Percentiles rank a stretch among this genome's conserved stretches.
These are phyloP conservation scores for Colletotrichum sp. DNA, from an alignment of 2,329 filamentous ascomycete genomes.

Conservation along the genomic window DNA sequence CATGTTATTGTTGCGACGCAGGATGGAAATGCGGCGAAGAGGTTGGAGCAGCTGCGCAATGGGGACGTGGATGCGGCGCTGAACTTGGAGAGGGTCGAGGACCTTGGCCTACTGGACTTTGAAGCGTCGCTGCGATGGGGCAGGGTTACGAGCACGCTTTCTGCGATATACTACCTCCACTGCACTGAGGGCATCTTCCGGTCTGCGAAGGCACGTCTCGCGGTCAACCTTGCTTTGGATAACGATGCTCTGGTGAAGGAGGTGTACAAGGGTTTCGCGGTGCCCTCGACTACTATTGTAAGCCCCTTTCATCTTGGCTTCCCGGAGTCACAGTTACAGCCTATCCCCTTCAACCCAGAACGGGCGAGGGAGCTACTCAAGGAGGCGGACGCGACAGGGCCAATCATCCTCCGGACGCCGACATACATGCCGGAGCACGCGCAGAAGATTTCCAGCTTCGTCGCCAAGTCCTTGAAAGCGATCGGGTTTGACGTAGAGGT, in stretches of 20 bases:
- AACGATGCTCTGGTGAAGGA: background rate
- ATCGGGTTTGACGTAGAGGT: background rate
- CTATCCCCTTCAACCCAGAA: background rate
- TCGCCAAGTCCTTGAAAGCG: background rate
- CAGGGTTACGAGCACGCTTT: background rate
- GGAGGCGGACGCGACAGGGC: background rate
- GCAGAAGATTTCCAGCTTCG: background rate
- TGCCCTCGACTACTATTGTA: background rate
- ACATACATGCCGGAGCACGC: constrained; percentile 8
- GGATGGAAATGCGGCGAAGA: background rate
- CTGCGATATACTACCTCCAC: constrained; percentile 9
- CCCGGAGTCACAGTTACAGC: background rate
- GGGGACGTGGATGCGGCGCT: background rate
- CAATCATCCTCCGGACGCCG: background rate
- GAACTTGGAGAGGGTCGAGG: background rate
- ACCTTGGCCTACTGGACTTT: background rate
- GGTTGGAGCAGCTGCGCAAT: background rate
- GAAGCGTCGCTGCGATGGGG: background rate
- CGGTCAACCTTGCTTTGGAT: background rate
- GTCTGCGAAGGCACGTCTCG: background rate
- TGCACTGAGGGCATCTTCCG: background rate
- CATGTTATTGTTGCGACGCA: background rate
- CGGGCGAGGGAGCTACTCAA: background rate
- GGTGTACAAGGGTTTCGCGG: background rate
- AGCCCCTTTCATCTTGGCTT: background rate